Base-by-base conservation (phyloP, 768 basidiomycete genomes). In the Hericium coralloides region DNA sequence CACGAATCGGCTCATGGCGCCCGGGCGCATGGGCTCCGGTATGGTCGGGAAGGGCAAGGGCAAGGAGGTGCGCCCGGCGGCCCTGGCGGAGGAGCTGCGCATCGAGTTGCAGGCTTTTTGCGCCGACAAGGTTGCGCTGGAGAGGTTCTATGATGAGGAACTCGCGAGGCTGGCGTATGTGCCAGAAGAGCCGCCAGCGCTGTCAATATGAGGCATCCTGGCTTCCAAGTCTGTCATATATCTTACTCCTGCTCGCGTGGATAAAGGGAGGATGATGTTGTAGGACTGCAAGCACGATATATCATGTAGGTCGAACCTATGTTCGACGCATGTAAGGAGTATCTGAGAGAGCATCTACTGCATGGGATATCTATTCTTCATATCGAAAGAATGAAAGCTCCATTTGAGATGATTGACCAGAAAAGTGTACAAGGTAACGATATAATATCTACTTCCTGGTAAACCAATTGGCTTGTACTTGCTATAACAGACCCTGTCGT, bases 1-100 rank as follows among this genome's bases (percentile, higher is more conserved):
- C 63, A 94, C 89, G 55, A 98, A 98, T 68, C 76, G 93, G 22
- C 73, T 95, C 57, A 87, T 91, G 77, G 84, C 80, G 3, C 78
- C 84, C 12, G 84, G 86, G 50, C 74, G 85, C 57, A 76, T 84
- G 73, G 83, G 82, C 1, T 68, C 76, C 22, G 58, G 52, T 22
- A 53, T 57, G 6, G 49, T 58, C 1, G 62, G 59, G 10, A 25
- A 58, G 18, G 53, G 17, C 6, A 12, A 15, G 12, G 55, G 60
- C 22, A 56, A 63, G 43, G 56, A 65, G 57, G 60, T n/a, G 20
- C 63, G 61, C 18, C 68, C 67, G 23, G 62, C 67, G 36, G 67
- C 70, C 9, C 66, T 66, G 43, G 72, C 72, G n/a, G 65, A 68
- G 17, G 52, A 61, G 26, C 57, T 74, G 36, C 64, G 74, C 15